Conservation (phyloP, 2,329 filamentous ascomycete genomes). For the Didymella pinodella region DNA sequence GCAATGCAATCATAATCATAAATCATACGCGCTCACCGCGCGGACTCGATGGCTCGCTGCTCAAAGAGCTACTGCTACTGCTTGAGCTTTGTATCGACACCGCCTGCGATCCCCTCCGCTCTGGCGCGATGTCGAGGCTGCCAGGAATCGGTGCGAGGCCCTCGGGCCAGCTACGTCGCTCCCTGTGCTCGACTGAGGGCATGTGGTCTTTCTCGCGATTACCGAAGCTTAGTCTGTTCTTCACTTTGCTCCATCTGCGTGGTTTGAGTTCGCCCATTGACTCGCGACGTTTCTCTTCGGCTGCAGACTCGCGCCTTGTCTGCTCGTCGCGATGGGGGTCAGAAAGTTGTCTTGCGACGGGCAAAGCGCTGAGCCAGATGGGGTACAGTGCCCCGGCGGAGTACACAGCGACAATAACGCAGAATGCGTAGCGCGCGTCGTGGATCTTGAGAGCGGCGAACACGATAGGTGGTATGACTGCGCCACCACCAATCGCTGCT, state of each 20-base stretch:
- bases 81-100: slow-evolving; percentile 14
- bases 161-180: slow-evolving; percentile 44
- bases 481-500: slow-evolving; percentile 63
- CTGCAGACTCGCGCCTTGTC: slow-evolving; percentile 35
- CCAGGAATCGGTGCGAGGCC: slow-evolving; percentile 26
- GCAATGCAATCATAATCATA: slow-evolving; percentile 24
- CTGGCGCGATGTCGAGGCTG: slow-evolving; percentile 11
- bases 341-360: slow-evolving; percentile 59
- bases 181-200: slow-evolving; percentile 43
- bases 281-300: slow-evolving; percentile 33
- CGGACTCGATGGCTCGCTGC: background rate
- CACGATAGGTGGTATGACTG: slow-evolving; percentile 64
- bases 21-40: slow-evolving; percentile 11
- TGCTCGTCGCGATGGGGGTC: slow-evolving; percentile 56
- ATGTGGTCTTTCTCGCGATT: slow-evolving; percentile 32
- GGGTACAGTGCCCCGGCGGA: slow-evolving; percentile 62
- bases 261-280: slow-evolving; percentile 28
- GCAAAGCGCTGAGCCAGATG: slow-evolving; percentile 61
- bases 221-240: slow-evolving; percentile 31
- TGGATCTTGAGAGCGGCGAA: slow-evolving; percentile 54
- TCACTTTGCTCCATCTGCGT: slow-evolving; percentile 36
- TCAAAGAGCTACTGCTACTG: slow-evolving; percentile 6
- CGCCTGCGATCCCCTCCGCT: slow-evolving; percentile 12
- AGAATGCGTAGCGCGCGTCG: slow-evolving; percentile 59
- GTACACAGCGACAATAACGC: slow-evolving; percentile 62